Evolutionary conservation across 2,329 filamentous ascomycete genomes (phyloP).

Genomic region (Dactylellina parvicollis): DNA sequence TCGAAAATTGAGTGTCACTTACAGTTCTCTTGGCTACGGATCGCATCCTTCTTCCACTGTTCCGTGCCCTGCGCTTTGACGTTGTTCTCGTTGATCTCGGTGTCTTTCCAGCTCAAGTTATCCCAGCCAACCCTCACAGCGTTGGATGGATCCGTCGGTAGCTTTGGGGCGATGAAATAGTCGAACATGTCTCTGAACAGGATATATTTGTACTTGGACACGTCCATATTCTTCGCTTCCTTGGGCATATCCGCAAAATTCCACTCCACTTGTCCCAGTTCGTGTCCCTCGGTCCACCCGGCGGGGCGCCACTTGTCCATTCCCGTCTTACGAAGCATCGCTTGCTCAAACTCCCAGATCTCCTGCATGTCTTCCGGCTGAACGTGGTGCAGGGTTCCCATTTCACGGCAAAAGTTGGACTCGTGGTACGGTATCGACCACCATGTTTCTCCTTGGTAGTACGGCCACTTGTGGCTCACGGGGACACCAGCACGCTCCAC

Average conservation of each 20-base stretch:
- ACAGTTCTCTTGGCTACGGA: slow-evolving; percentile 45
- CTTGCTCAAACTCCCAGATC: slow-evolving; percentile 51
- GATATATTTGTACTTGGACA: slow-evolving; percentile 42
- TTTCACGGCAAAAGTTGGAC: slow-evolving; percentile 46
- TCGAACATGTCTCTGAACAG: slow-evolving; percentile 50
- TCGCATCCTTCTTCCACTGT: slow-evolving; percentile 47
- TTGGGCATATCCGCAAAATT: slow-evolving; percentile 42
- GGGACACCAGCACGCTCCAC: slow-evolving; percentile 33
- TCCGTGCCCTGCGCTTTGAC: slow-evolving; percentile 12
- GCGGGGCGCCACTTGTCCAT: slow-evolving; percentile 49
- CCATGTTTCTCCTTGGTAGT: slow-evolving; percentile 50
- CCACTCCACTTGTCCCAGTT: slow-evolving; percentile 31
- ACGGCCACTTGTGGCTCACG: slow-evolving; percentile 51
- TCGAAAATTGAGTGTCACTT: too few relatives aligned
- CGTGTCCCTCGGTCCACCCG: slow-evolving; percentile 32
- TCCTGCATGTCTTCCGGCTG: slow-evolving; percentile 50
- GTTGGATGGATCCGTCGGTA: slow-evolving; percentile 24
- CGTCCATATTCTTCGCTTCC: slow-evolving; percentile 25
- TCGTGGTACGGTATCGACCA: slow-evolving; percentile 53
- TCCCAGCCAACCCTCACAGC: slow-evolving; percentile 44
- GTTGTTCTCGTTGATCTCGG: slow-evolving; percentile 46
- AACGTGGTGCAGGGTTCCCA: slow-evolving; percentile 50
- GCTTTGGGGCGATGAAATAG: slow-evolving; percentile 35
- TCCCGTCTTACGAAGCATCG: slow-evolving; percentile 35
- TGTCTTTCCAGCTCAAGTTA: slow-evolving; percentile 44